Conservation (phyloP, 2,329 filamentous ascomycete genomes). For the Penicillium occitanis region DNA sequence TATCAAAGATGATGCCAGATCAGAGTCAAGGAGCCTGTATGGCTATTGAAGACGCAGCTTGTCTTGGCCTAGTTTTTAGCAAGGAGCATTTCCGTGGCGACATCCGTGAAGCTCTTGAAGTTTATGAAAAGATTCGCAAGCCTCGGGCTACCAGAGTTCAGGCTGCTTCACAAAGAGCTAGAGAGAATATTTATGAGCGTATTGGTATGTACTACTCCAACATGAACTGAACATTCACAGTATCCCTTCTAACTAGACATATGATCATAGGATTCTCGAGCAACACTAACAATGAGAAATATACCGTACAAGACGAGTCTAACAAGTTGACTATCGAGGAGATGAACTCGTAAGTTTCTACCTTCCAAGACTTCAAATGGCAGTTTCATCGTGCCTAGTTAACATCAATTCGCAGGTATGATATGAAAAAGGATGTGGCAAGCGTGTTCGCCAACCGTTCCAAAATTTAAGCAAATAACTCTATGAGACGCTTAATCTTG, state of each 20-base stretch:
- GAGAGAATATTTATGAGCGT: slow-evolving; percentile 62
- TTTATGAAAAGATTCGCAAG: slow-evolving; percentile 56
- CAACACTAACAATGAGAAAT: slow-evolving; percentile 57
- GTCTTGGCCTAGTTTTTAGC: slow-evolving; percentile 62
- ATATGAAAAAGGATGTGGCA: slow-evolving; percentile 59
- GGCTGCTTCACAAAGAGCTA: slow-evolving; percentile 57
- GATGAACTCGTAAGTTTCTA: slow-evolving; percentile 60
- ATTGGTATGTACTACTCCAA: slow-evolving; percentile 47
- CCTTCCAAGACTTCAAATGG: neutral
- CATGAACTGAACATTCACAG: neutral
- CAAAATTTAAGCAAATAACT: neutral
- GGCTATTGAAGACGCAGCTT: slow-evolving; percentile 67
- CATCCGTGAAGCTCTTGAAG: slow-evolving; percentile 48
- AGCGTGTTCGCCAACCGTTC: slow-evolving; percentile 45
- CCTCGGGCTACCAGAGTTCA: slow-evolving; percentile 59
- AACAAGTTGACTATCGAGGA: slow-evolving; percentile 67
- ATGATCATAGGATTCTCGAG: slow-evolving; percentile 51
- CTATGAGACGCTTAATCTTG: neutral
- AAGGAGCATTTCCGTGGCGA: slow-evolving; percentile 50
- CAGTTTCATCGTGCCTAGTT: neutral
- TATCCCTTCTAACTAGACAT: neutral
- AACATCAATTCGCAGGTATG: slow-evolving; percentile 46
- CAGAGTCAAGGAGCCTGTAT: slow-evolving; percentile 69
- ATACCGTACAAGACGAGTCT: slow-evolving; percentile 62
- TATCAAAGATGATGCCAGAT: slow-evolving; percentile 60